Evolutionary conservation across 441 rosid genomes (phyloP), one percentile per base, ranked within the genome.

Genomic region (Jatropha podagrica): DNA sequence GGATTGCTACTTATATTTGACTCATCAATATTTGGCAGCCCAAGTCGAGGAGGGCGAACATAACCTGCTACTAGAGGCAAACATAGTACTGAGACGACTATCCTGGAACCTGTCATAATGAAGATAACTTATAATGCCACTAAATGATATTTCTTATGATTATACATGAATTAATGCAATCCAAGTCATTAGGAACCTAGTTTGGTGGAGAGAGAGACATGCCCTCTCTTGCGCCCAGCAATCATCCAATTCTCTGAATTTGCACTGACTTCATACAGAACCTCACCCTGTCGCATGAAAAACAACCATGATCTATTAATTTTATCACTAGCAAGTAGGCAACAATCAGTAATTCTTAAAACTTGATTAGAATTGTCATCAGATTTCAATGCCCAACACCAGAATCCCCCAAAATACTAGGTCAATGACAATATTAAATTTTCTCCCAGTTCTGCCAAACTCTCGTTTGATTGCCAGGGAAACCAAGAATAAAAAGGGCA

Each of bases 171-270:
- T 51, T 40, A 41, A 58, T 38, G 9, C 44, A 72, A 79, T 1
- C 54, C 46, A 54, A 40, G 56, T 71, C 69, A 69, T 65, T 65
- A 10, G 2, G 54, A 74, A 96, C 98, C 99, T 91, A 88, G 91
- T 74, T 87, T 77, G 26, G 82, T 81, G 14, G 95, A 86, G 44
- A 96, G 92, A 63, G 92, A 86, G 77, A 90, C 85, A 70, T 91
- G 84, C 65, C 99, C 99, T 77, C 97, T 88, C 83, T 94, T 96
- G 82, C 98, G 88, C 74, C 99, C 99, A 61, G 99, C 98, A 71
- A 94, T 89, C 99, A 96, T 96, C 99, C 99, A 96, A 77, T 84
- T 92, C 74, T 87, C 87, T 10, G 90, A 79, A 78, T 89, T 89
- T 65, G 94, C 97, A 82, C 80, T 77, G 37, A 96, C 96, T 87